Evolutionary conservation across 257 asterid genomes (phyloP).

Genomic region (Penstemon eatonii): DNA sequence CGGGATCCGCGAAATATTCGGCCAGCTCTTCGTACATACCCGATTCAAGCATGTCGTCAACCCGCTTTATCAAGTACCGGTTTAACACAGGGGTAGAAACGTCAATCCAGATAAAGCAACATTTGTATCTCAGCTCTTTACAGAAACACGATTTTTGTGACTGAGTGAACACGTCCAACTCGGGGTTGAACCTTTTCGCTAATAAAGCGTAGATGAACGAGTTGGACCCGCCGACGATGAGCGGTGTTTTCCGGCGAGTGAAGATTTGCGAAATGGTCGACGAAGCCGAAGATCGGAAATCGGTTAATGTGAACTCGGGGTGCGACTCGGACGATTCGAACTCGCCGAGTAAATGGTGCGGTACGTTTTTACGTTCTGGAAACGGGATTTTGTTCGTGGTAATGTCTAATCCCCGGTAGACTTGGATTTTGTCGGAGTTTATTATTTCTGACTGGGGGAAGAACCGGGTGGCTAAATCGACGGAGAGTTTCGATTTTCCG

Average conservation of each 20-base stretch:
- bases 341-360: constrained; percentile 78
- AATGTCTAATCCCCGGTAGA: constrained; percentile 58
- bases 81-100: constrained; percentile 55
- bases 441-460: constrained; percentile 68
- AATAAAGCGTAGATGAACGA: constrained; percentile 64
- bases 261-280: constrained; percentile 39
- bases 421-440: constrained; percentile 90
- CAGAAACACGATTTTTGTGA: constrained; percentile 26
- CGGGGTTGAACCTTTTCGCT: constrained; percentile 46
- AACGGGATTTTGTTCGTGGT: constrained; percentile 78
- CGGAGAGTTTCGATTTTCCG: constrained; percentile 81
- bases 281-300: constrained; percentile 47
- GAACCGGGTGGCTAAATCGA: constrained; percentile 64
- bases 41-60: constrained; percentile 76
- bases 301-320: constrained; percentile 62
- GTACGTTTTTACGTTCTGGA: constrained; percentile 51
- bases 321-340: constrained; percentile 55
- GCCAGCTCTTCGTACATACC: constrained; percentile 79
- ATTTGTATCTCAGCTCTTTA: constrained; percentile 49
- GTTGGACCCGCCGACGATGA: constrained; percentile 92
- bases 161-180: constrained; percentile 48
- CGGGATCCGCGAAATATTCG: constrained; percentile 34
- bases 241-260: constrained; percentile 42
- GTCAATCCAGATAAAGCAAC: constrained; percentile 84
- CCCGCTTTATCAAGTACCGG: constrained; percentile 53